Conservation (phyloP, 2,329 filamentous ascomycete genomes). For the Fragosphaeria purpurea region DNA sequence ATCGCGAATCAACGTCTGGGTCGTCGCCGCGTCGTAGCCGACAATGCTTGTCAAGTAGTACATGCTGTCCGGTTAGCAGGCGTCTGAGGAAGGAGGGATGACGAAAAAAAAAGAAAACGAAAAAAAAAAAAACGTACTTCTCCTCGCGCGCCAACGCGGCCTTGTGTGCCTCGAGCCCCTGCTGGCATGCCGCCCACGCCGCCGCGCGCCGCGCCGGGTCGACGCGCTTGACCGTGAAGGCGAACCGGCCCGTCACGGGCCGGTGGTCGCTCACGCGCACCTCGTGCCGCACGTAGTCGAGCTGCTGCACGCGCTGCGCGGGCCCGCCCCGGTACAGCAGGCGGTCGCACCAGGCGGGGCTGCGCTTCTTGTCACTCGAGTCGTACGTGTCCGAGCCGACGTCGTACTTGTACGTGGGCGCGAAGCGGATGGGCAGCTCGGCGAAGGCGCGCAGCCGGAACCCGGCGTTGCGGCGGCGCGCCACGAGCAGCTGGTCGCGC, state of each 20-base stretch:
- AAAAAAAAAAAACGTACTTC: conserved; percentile 51
- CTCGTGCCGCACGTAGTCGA: conserved; percentile 83
- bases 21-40: conserved; percentile 44
- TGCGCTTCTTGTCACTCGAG: conserved; percentile 84
- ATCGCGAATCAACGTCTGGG: conserved; percentile 35
- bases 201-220: conserved; percentile 53
- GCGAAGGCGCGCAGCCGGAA: conserved; percentile 83
- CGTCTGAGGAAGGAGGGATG: too few species aligned
- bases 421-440: conserved; percentile 84
- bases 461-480: conserved; percentile 76
- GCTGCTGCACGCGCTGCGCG: conserved; percentile 65
- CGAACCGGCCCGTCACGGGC: conserved; percentile 79
- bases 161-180: conserved; percentile 64
- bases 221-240: conserved; percentile 75
- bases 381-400: conserved; percentile 92
- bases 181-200: conserved; percentile 64
- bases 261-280: conserved; percentile 86
- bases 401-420: conserved; percentile 97
- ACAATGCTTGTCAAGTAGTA: conserved; percentile 41
- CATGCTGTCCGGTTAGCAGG: conserved; percentile 28
- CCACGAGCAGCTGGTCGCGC: conserved; percentile 84
- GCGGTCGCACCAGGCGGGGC: conserved; percentile 94
- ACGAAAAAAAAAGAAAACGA: not conserved
- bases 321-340: conserved; percentile 64
- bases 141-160: conserved; percentile 58